phyloP scores from a whole-genome alignment of 2,329 filamentous ascomycete genomes.

The Fusarium sp. region DNA sequence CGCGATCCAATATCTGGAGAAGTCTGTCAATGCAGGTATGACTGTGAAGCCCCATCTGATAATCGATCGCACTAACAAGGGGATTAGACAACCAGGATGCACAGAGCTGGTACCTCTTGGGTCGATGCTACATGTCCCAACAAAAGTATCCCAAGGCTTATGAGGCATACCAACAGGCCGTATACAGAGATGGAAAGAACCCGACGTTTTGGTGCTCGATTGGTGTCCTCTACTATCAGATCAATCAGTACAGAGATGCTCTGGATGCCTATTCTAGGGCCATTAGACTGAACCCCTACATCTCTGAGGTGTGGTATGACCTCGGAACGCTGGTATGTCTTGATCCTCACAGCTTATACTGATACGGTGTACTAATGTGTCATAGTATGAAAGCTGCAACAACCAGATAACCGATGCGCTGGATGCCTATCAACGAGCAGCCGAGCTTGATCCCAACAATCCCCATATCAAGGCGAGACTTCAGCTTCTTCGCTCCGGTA shows the following conservation, averaged over 20 bases:
- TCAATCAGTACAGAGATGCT: constrained; percentile 98
- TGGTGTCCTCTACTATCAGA: constrained; percentile 98
- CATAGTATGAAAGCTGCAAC: constrained; percentile 96
- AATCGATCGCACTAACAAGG: constrained; percentile 3
- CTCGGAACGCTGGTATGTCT: constrained; percentile 87
- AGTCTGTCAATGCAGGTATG: constrained; percentile 92
- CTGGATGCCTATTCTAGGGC: constrained; percentile 97
- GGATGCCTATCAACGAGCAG: constrained; percentile 93
- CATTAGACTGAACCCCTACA: constrained; percentile 96
- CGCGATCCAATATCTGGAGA: constrained; percentile 96
- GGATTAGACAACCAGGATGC: constrained; percentile 86
- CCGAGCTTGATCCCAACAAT: constrained; percentile 92
- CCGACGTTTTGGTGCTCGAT: constrained; percentile 99
- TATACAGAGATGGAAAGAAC: constrained; percentile 96
- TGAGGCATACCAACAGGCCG: constrained; percentile 97
- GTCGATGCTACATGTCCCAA: constrained; percentile 98
- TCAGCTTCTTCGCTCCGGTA: constrained; percentile 86
- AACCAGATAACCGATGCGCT: constrained; percentile 97
- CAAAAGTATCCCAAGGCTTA: constrained; percentile 99
- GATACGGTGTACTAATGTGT: constrained; percentile 47
- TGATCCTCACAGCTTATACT: background rate
- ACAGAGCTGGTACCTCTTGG: constrained; percentile 98
- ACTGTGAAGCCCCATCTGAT: background rate
- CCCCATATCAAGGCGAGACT: constrained; percentile 96
- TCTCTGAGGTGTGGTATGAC: constrained; percentile 99